Percentiles rank a stretch among this genome's conserved stretches.
These are phyloP conservation scores for Aspergillus viridinutans DNA, from an alignment of 2,329 filamentous ascomycete species.

Conservation along the genomic window DNA sequence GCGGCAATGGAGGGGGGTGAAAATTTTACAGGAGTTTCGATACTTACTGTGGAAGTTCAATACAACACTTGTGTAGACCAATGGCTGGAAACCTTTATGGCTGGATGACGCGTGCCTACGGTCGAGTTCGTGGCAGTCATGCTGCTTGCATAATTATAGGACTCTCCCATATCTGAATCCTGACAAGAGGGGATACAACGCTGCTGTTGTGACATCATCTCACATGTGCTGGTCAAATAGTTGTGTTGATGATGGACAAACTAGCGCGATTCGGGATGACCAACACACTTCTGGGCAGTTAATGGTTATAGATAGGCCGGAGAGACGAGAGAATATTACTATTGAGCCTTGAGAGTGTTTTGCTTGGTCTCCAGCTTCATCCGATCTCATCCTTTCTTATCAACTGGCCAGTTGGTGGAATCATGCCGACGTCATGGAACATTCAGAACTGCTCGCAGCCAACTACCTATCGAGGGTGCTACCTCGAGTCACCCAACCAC, in stretches of 20 bases:
- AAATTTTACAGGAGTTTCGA: constrained; percentile 3
- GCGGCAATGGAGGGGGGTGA: constrained; percentile 18
- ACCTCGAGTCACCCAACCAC: neutral
- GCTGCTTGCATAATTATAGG: neutral
- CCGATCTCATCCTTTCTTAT: neutral
- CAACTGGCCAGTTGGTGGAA: neutral
- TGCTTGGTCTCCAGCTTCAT: neutral
- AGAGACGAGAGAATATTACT: neutral
- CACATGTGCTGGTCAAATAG: constrained; percentile 2
- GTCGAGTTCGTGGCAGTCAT: neutral
- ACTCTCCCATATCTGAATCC: neutral
- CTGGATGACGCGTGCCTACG: no score
- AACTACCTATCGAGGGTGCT: neutral
- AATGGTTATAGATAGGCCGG: neutral
- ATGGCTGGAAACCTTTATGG: neutral
- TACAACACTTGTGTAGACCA: neutral
- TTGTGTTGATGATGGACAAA: neutral
- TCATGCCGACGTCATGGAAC: neutral
- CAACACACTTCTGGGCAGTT: neutral
- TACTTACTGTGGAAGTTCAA: neutral
- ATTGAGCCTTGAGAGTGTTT: neutral
- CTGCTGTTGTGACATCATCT: constrained; percentile 17
- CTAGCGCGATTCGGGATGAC: neutral
- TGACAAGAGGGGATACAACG: neutral
- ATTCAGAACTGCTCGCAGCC: neutral